phyloP scores from a whole-genome alignment of 495 filamentous ascomycete species.

The Penicillium lividum region DNA sequence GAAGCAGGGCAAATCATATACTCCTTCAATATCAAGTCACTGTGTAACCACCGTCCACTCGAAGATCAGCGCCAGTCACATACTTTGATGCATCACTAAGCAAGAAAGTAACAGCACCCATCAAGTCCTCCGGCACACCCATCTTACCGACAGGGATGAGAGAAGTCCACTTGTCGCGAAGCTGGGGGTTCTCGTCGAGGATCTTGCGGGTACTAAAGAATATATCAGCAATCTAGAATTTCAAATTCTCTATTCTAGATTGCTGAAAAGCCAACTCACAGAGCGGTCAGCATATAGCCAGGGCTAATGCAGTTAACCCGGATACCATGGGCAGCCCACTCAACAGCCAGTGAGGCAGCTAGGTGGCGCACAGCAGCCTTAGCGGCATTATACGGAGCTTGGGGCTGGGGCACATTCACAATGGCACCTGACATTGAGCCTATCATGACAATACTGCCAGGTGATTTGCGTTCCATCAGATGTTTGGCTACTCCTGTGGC shows the following conservation, averaged over 20 bases:
- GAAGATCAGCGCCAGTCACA: slow-evolving; percentile 86
- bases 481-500: slow-evolving; percentile 84
- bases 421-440: slow-evolving; percentile 91
- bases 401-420: slow-evolving; percentile 93
- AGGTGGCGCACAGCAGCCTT: slow-evolving; percentile 89
- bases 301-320: slow-evolving; percentile 90
- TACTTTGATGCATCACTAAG: slow-evolving; percentile 83
- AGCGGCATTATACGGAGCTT: slow-evolving; percentile 86
- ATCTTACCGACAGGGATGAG: slow-evolving; percentile 90
- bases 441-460: slow-evolving; percentile 91
- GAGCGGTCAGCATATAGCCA: slow-evolving; percentile 90
- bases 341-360: slow-evolving; percentile 76
- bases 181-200: slow-evolving; percentile 85
- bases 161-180: slow-evolving; percentile 84
- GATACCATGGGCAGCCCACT: slow-evolving; percentile 83
- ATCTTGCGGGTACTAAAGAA: slow-evolving; percentile 82
- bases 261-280: slow-evolving; percentile 45
- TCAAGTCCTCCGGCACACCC: slow-evolving; percentile 88
- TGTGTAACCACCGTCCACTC: slow-evolving; percentile 92
- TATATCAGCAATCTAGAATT: not conserved
- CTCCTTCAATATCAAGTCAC: slow-evolving; percentile 54
- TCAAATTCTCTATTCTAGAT: no score
- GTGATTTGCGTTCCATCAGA: slow-evolving; percentile 74
- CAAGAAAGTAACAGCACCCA: slow-evolving; percentile 90
- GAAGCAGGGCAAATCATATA: not conserved